Evolutionary conservation across 2,329 filamentous ascomycete genomes (phyloP), one percentile per base, ranked within the genome.

Genomic region (Aspergillus sp.): DNA sequence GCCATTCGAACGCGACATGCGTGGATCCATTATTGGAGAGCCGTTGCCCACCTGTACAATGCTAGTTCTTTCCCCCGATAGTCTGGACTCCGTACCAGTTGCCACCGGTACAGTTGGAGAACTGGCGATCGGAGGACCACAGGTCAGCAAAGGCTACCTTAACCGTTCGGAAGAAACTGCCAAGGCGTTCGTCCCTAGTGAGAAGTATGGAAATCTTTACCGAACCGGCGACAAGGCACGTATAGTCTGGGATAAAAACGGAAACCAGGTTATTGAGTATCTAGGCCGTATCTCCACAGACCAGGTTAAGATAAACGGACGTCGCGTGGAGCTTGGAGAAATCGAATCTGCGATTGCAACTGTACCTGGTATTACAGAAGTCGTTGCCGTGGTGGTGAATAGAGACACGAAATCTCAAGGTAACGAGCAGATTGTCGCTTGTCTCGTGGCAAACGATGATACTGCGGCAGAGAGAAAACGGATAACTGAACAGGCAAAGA

Each of bases 291-390:
- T 96, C 6, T 83, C 83, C 0, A 84, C 85, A 49, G 91, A 90
- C 0, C 92, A 96, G 71, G 87, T 96, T 53, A 96, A 96, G 72
- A 79, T 96, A 3, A 84, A 91, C 54, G 92, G 92, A 3, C 91
- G 96, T 71, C 83, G 91, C 43, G 83, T 96, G 45, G 89, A 93
- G 68, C 82, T 95, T 3, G 89, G 89, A 0, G 91, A 93, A 66
- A 80, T 92, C 17, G 89, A 93, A 67, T 71, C 70, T 53, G 66
- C 65, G 1, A 58, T 69, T 30, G 58, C 65, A 2, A 63, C 62
- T 3, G 56, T 61, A 15, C 51, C 32, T 5, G 63, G 62, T 7
- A 56, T 68, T 18, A 62, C 56, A 2, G 67, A 70, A 22, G 64
- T 60, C 30, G 68, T 70, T 36, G 62, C 64, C 1, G 55, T 68